These are phyloP conservation scores for Saksenaea oblongispora DNA, from an alignment of 371 early-diverging fungal genomes.

Conservation along the genomic window DNA sequence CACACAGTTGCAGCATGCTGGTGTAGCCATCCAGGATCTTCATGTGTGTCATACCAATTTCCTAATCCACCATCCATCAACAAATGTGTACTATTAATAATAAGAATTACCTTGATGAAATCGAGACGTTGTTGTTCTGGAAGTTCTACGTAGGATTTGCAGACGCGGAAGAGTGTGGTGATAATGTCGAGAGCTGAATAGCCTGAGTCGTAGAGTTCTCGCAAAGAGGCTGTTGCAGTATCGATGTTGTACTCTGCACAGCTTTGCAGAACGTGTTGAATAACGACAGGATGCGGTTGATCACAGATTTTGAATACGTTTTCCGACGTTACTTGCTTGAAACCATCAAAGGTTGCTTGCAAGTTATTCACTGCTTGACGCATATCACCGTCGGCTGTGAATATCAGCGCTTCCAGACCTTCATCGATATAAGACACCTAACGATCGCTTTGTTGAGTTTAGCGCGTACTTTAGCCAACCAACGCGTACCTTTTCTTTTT, in stretches of 20 bases:
- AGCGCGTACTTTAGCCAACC: neutral
- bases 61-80: constrained; percentile 40
- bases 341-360: constrained; percentile 90
- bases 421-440: constrained; percentile 82
- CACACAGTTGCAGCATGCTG: constrained; percentile 79
- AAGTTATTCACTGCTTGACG: constrained; percentile 98
- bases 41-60: constrained; percentile 88
- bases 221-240: constrained; percentile 68
- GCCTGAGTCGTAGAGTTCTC: constrained; percentile 78
- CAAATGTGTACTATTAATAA: neutral
- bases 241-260: constrained; percentile 72
- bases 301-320: constrained; percentile 97
- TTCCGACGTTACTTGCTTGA: constrained; percentile 80
- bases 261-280: constrained; percentile 70
- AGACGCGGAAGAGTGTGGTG: constrained; percentile 87
- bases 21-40: constrained; percentile 82
- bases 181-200: constrained; percentile 92
- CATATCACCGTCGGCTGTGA: constrained; percentile 99
- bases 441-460: neutral
- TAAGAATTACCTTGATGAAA: constrained; percentile 81
- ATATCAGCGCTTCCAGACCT: constrained; percentile 92
- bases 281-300: constrained; percentile 88
- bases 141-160: constrained; percentile 58
- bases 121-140: constrained; percentile 65
- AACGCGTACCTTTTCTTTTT: constrained; percentile 71